Base-by-base conservation (phyloP, 2,329 filamentous ascomycete species). In the Arthrobotrys conoides region DNA sequence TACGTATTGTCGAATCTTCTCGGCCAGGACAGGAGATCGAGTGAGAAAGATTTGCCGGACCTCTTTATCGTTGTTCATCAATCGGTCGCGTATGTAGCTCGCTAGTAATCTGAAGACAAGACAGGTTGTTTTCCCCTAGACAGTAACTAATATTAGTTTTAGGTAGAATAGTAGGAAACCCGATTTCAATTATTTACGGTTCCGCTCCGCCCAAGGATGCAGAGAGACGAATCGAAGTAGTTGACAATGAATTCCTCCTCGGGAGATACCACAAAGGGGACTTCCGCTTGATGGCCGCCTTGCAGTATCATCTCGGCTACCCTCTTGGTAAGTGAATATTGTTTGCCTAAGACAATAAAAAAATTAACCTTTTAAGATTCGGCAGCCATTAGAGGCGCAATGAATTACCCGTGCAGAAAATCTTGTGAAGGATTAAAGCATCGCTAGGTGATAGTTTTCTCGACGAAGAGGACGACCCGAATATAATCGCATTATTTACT, bases 41-140 rank as follows among this genome's bases (percentile, higher is more conserved):
- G 70, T 75, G 10, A 75, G 51, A 18, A 75, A 75, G n/a, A 75
- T 65, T 46, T 75, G 70, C 5, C 70, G 20, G n/a, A 51, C 61
- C 12, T 68, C 38, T 46, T 61, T 75, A 20, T 14, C 18, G 10
- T 51, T 49, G 10, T 33, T 48, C 27, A 41, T 41, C 10, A 61
- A 36, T 41, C 51, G 36, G 36, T 66, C 61, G 14, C 51, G 61
- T 8, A 75, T 67, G 33, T 61, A 75, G 4, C 14, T 66, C 2
- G 66, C 18, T 9, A 70, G 16, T 30, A 70, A 30, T 38, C 66
- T 18, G 18, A 71, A 71, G 9, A 65, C 69, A 14, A 71, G 57
- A 14, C 69, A 71, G 10, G 69, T 51, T 24, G 69, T 71, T 65
- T 71, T 71, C 5, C 69, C 69, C 66, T 70, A 24, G 8, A 30